These are phyloP conservation scores for Stramenopiles sp. DNA, from an alignment of 352 stramenopile species.

Conservation along the genomic window DNA sequence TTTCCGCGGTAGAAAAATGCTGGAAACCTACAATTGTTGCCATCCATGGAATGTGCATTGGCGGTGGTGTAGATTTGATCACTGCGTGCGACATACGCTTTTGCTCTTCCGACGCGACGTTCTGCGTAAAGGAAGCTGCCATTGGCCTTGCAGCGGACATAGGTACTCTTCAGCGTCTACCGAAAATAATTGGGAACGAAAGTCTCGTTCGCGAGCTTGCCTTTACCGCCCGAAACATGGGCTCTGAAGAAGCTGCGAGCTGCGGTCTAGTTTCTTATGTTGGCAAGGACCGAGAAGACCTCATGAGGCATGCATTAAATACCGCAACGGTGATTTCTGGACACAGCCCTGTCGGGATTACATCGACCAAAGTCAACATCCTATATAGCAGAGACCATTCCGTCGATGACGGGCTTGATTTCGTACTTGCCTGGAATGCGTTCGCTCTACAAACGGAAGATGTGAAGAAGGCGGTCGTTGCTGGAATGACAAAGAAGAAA, in stretches of 20 bases:
- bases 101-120: slow-evolving; percentile 24
- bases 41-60: slow-evolving; percentile 29
- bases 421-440: slow-evolving; percentile 37
- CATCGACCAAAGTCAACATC: slow-evolving; percentile 37
- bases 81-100: slow-evolving; percentile 28
- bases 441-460: slow-evolving; percentile 39
- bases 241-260: slow-evolving; percentile 22
- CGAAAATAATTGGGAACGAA: slow-evolving; percentile 31
- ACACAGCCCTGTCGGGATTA: slow-evolving; percentile 30
- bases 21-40: slow-evolving; percentile 29
- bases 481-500: slow-evolving; percentile 3
- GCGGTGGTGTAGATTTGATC: slow-evolving; percentile 28
- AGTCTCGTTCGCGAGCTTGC: slow-evolving; percentile 29
- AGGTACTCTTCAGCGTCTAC: slow-evolving; percentile 30
- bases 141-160: slow-evolving; percentile 32
- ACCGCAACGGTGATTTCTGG: slow-evolving; percentile 25
- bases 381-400: slow-evolving; percentile 41
- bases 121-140: slow-evolving; percentile 31
- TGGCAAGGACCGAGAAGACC: neutral
- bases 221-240: slow-evolving; percentile 27
- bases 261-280: slow-evolving; percentile 26
- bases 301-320: slow-evolving; percentile 16
- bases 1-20: slow-evolving; percentile 27
- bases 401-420: slow-evolving; percentile 34
- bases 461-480: slow-evolving; percentile 17